A percentile compares a stretch with the other conserved stretches of the same genome.
Conservation (phyloP, 768 basidiomycete genomes). For the Exsudoporus frostii region DNA sequence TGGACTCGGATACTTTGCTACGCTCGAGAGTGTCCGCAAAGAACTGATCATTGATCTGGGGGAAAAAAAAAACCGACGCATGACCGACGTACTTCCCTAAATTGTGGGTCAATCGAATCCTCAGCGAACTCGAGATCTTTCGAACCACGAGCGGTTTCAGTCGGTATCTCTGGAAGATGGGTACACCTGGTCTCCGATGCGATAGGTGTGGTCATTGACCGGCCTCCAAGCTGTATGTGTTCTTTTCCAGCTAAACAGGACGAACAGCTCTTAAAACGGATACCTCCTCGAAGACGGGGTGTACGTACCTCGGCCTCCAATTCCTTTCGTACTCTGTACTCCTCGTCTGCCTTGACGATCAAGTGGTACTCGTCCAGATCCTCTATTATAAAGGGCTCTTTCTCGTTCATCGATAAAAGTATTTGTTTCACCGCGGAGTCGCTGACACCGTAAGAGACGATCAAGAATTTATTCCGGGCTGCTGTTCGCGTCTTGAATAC, state of each 20-base stretch:
- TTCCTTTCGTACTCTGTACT: conserved; percentile 67
- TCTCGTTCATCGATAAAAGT: conserved; percentile 77
- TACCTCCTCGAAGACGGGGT: background rate
- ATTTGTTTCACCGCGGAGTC: conserved; percentile 91
- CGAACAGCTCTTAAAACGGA: background rate
- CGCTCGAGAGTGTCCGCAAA: background rate
- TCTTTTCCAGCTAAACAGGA: conserved; percentile 67
- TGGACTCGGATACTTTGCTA: background rate
- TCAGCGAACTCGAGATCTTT: background rate
- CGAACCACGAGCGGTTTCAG: background rate
- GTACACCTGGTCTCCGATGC: background rate
- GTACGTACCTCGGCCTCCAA: conserved; percentile 67
- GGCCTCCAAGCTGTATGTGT: conserved; percentile 71
- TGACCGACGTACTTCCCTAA: background rate
- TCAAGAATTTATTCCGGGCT: background rate
- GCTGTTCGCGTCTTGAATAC: conserved; percentile 11
- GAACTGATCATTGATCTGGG: background rate
- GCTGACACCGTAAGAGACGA: conserved; percentile 37
- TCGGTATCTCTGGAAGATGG: background rate
- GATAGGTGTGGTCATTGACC: conserved; percentile 7
- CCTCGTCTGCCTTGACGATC: conserved; percentile 79
- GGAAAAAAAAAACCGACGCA: background rate
- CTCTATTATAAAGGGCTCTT: conserved; percentile 77
- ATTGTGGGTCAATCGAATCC: too few species aligned
- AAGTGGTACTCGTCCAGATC: conserved; percentile 83